These are phyloP conservation scores for Sarocladiaceae sp. DNA, from an alignment of 2,329 filamentous ascomycete species.

Conservation along the genomic window DNA sequence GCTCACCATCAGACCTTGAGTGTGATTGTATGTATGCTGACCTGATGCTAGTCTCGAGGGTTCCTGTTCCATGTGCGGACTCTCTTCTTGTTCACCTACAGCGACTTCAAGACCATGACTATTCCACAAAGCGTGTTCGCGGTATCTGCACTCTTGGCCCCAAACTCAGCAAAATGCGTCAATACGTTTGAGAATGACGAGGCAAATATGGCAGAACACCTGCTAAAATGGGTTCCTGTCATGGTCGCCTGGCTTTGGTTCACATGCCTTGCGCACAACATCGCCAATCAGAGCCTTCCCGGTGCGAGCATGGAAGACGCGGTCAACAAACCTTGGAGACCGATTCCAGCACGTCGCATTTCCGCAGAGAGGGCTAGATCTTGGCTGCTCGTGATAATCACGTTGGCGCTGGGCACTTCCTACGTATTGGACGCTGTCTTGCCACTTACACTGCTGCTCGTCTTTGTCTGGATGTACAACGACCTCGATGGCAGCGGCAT, in stretches of 20 bases:
- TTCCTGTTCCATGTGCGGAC: conserved; percentile 17
- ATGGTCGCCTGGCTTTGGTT: conserved; percentile 22
- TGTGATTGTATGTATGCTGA: too few relatives aligned
- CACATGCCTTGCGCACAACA: conserved; percentile 21
- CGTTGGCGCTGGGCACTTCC: conserved; percentile 15
- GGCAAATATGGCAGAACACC: not conserved
- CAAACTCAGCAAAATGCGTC: not conserved
- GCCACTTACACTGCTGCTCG: conserved; percentile 19
- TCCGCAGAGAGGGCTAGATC: conserved; percentile 19
- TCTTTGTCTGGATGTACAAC: conserved; percentile 25
- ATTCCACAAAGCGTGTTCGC: conserved; percentile 25
- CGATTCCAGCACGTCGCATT: conserved; percentile 20
- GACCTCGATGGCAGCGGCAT: conserved; percentile 22
- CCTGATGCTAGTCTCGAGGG: not conserved
- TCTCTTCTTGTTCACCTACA: conserved; percentile 25
- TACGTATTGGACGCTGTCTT: conserved; percentile 13
- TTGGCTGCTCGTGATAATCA: conserved; percentile 19
- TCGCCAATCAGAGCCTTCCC: conserved; percentile 22
- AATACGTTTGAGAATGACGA: not conserved
- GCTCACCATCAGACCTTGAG: too few relatives aligned
- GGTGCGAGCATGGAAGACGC: conserved; percentile 21
- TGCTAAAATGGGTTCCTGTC: conserved; percentile 11
- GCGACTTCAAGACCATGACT: conserved; percentile 28
- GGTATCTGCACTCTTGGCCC: conserved; percentile 2
- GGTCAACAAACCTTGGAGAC: conserved; percentile 28